Evolutionary conservation across 176 grass and related monocot species (phyloP), one percentile per base, ranked within the genome.

Genomic region (Eremochloa ophiuroides): DNA sequence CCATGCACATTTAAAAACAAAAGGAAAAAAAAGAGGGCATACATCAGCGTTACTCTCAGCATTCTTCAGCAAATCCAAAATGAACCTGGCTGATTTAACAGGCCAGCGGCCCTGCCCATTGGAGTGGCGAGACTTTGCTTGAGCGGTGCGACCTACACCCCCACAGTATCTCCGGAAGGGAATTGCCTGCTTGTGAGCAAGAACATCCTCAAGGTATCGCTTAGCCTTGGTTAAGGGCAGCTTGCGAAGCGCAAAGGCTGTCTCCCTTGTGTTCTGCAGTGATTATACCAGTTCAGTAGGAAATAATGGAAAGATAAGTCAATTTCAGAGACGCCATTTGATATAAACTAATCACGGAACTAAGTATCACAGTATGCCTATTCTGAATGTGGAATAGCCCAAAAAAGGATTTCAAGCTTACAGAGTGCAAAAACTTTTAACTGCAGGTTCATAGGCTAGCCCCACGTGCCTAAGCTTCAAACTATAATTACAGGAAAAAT

Each of bases 41-140:
- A 89, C 87, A 15, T 88, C 92, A 64, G 89, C 89, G 4, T 91
- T 91, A 70, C 89, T 97, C 89, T 97, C 94, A 30, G 94, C 94
- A 84, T 90, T 91, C 82, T 97, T 97, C 20, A 94, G 89, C 18
- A 97, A 42, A 86, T 94, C 94, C 77, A 97, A 80, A 44, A 97
- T 86, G 37, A 97, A 97, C 29, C 33, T 77, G 34, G 89, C 91
- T 61, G 94, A 97, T 43, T 97, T 97, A 29, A 28, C 79, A 28
- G 94, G 94, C 94, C 91, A 97, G 43, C 91, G 87, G 20, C 94
- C 94, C 63, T 94, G 94, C 8, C 91, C 89, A 66, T 97, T 97
- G n/a, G 94, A 85, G 5, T 94, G 91, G 20, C 76, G 82, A 39
- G 64, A 77, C 75, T 97, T 97, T 25, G 69, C 94, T 80, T 97